phyloP scores from a whole-genome alignment of 1,139 yeast species.

The Saccharomycopsis hybrid region DNA sequence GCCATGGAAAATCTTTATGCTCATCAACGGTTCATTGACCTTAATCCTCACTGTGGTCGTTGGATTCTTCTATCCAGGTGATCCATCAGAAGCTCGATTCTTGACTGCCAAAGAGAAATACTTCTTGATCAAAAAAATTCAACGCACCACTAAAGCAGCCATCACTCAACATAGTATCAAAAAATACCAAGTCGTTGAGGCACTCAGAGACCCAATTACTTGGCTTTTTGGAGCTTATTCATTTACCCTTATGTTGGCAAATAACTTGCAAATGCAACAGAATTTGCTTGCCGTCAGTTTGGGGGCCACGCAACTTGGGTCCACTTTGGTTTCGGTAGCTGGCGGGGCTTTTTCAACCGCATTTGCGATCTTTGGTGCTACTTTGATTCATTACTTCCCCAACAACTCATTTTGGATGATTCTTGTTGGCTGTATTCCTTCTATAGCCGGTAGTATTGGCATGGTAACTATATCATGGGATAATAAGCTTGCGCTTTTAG shows the following conservation, averaged over 20 bases:
- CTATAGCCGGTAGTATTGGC: conserved; percentile 41
- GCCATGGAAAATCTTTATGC: conserved; percentile 27
- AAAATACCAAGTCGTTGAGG: conserved; percentile 33
- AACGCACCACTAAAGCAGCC: conserved; percentile 31
- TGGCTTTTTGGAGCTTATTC: conserved; percentile 34
- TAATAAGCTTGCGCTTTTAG: conserved; percentile 38
- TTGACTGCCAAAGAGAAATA: conserved; percentile 32
- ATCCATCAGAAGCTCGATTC: conserved; percentile 32
- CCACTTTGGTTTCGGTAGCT: conserved; percentile 31
- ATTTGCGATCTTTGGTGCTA: conserved; percentile 19
- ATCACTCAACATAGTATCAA: conserved; percentile 35
- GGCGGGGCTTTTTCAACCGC: conserved; percentile 29
- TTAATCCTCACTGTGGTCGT: conserved; percentile 24
- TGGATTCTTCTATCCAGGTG: conserved; percentile 31
- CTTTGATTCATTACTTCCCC: conserved; percentile 18
- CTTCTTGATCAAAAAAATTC: conserved; percentile 33
- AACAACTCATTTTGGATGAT: conserved; percentile 25
- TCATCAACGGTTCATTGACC: conserved; percentile 29
- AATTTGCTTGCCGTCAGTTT: conserved; percentile 33
- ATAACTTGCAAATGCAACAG: conserved; percentile 39
- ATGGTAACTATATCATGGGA: conserved; percentile 38
- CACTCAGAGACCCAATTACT: conserved; percentile 35
- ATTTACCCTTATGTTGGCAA: conserved; percentile 35
- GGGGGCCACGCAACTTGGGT: conserved; percentile 29
- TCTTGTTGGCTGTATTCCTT: conserved; percentile 29